Evolutionary conservation across 345 rosid genomes (phyloP).

Genomic region (Eutrema heterophyllum): DNA sequence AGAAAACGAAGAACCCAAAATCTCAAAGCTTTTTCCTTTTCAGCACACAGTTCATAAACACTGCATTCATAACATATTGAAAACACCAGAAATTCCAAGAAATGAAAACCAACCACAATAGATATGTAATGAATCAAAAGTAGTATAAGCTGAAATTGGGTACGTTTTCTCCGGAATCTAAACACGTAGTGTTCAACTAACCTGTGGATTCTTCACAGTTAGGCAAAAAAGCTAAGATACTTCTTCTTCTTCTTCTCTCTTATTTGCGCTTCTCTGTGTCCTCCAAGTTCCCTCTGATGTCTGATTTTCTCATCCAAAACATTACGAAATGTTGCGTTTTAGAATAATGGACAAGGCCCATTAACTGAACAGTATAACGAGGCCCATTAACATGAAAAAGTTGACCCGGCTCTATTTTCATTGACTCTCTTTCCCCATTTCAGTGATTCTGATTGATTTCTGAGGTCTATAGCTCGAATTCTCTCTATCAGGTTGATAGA

Average conservation of each 20-base stretch:
- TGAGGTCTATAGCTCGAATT: background rate
- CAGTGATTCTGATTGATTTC: background rate
- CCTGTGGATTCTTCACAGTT: conserved; percentile 4
- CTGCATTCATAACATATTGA: background rate
- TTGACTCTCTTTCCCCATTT: background rate
- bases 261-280: conserved; percentile 6
- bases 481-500: background rate
- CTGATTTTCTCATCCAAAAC: conserved; percentile 5
- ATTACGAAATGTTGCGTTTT: conserved; percentile 8
- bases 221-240: background rate
- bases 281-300: background rate
- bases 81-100: background rate
- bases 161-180: background rate
- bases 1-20: background rate
- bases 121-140: background rate
- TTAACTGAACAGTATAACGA: background rate
- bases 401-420: conserved; percentile 12
- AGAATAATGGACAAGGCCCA: background rate
- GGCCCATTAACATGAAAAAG: background rate
- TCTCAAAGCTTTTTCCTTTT: background rate
- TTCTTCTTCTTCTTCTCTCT: background rate
- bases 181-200: background rate
- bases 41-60: background rate
- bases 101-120: background rate
- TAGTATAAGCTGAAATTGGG: background rate